Evolutionary conservation across 371 early-diverging fungal species (phyloP), one percentile per base, ranked within the genome.

Genomic region (Vairimorpha ceranae): DNA sequence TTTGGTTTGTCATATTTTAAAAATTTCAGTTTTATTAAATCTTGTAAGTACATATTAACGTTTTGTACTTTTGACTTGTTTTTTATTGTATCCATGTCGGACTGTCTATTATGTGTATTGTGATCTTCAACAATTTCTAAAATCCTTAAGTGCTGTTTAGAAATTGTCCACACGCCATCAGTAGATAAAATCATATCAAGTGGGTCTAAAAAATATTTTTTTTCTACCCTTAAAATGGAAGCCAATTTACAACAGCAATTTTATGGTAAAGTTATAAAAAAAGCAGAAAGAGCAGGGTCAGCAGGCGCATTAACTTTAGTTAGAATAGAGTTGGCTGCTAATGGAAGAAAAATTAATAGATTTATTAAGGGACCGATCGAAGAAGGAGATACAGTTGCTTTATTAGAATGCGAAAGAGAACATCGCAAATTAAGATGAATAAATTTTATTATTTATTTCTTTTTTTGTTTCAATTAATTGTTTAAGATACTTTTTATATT

Each of bases 1-100:
- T 94, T 95, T 45, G 56, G 61, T 56, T 79, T 65, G 0, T 52
- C 67, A 48, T 74, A 69, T 27, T 66, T 69, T 19, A 80, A 15
- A 64, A 83, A 80, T 33, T 76, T 78, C 19, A 71, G 70, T 56
- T 76, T 76, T 17, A 74, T 43, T 17, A 83, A 67, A 67, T 82
- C 83, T 36, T 52, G 67, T 19, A 76, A 23, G 64, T 70, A 58
- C n/a, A 41, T 65, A 33, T 70, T 59, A 27, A 82, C 54, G 32
- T 73, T 74, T 36, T 67, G 66, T 14, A 68, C 54, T 48, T 67
- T 74, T 12, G 80, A 67, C 58, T 63, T 66, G 33, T 58, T 74
- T 41, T 60, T 65, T 52, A 82, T 51, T 33, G 69, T 45, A 3
- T 77, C 77, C 19, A 77, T 27, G 8, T 69, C 70, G 4, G 81